These are phyloP conservation scores for Xylaria cubensis DNA, from an alignment of 495 filamentous ascomycete species.

Conservation along the genomic window DNA sequence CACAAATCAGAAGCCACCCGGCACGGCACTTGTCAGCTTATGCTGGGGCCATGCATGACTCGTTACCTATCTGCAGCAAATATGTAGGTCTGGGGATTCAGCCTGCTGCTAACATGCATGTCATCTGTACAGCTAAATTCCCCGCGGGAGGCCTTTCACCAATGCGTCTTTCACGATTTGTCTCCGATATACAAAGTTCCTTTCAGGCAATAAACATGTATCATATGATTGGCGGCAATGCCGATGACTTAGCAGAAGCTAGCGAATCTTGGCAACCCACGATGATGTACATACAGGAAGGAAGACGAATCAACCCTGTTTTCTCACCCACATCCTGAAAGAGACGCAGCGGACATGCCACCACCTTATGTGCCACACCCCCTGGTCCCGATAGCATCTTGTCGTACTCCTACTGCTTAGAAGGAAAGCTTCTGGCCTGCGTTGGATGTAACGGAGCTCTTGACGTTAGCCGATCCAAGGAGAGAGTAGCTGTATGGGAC, in stretches of 20 bases:
- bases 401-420: slow-evolving; percentile 30
- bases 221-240: neutral
- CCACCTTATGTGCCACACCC: neutral
- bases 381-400: neutral
- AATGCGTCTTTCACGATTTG: neutral
- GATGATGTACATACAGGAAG: neutral
- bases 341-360: neutral
- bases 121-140: neutral
- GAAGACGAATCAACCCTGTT: neutral
- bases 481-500: slow-evolving; percentile 61
- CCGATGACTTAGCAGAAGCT: neutral
- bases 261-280: neutral
- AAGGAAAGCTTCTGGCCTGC: slow-evolving; percentile 65
- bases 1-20: slow-evolving; percentile 7
- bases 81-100: neutral
- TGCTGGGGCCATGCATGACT: slow-evolving; percentile 5
- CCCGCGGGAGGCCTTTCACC: neutral
- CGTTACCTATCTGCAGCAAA: neutral
- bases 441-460: slow-evolving; percentile 52
- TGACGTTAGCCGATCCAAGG: slow-evolving; percentile 50
- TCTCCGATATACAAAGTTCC: neutral
- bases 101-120: neutral
- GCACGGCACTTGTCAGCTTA: slow-evolving; percentile 14
- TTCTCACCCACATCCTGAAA: neutral
- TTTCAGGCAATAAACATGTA: neutral